phyloP scores from a whole-genome alignment of 1,284 basidiomycete species.

The Pyrrhoderma noxium region DNA sequence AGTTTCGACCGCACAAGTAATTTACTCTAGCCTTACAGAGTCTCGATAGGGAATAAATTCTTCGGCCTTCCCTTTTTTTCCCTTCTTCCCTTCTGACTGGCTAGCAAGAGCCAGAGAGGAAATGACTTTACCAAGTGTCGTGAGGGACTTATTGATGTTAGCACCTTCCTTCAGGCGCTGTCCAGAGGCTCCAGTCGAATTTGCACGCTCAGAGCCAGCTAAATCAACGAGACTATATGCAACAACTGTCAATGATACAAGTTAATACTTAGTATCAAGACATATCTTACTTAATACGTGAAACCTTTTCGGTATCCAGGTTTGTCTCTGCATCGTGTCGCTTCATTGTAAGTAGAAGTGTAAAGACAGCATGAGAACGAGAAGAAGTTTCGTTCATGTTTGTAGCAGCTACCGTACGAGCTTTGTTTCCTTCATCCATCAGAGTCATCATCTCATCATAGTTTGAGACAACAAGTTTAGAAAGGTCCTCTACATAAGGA shows the following conservation, averaged over 20 bases:
- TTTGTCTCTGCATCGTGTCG: slow-evolving; percentile 75
- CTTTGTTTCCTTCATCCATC: slow-evolving; percentile 99
- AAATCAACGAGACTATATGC: slow-evolving; percentile 75
- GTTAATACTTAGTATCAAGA: slow-evolving; percentile 11
- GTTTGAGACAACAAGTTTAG: slow-evolving; percentile 84
- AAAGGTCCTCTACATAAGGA: slow-evolving; percentile 96
- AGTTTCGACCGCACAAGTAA: not conserved
- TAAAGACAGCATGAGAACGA: slow-evolving; percentile 97
- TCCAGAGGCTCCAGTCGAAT: slow-evolving; percentile 95
- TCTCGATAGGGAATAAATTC: slow-evolving; percentile 94
- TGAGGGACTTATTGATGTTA: slow-evolving; percentile 97
- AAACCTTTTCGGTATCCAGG: slow-evolving; percentile 92
- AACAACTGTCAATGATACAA: slow-evolving; percentile 16
- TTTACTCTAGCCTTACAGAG: slow-evolving; percentile 50
- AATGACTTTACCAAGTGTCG: slow-evolving; percentile 96
- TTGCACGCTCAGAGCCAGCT: slow-evolving; percentile 95
- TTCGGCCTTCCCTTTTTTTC: slow-evolving; percentile 78
- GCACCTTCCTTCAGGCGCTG: slow-evolving; percentile 92
- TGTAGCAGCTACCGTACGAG: slow-evolving; percentile 94
- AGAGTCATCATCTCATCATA: slow-evolving; percentile 97
- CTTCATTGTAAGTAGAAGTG: slow-evolving; percentile 88
- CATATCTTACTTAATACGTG: slow-evolving; percentile 75
- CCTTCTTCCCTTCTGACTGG: slow-evolving; percentile 55
- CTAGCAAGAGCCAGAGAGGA: slow-evolving; percentile 81
- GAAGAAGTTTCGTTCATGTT: slow-evolving; percentile 99